Base-by-base conservation (phyloP, 2,329 filamentous ascomycete species). In the Pyricularia sp. region DNA sequence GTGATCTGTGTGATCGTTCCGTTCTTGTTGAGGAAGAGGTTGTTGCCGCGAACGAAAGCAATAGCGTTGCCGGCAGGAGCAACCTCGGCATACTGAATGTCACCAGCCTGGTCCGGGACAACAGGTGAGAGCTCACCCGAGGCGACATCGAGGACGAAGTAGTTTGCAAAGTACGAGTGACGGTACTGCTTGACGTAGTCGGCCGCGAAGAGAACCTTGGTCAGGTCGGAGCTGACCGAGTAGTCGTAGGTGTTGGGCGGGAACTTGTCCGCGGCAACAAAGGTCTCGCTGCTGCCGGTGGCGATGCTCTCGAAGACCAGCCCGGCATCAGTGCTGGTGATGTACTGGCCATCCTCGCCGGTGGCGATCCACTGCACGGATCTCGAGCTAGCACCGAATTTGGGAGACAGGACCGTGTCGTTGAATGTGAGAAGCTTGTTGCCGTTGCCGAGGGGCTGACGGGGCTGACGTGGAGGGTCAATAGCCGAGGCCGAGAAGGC, bases 91-190 rank as follows among this genome's bases (percentile, higher is more conserved):
- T 96, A 81, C 75, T 97, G 93, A 31, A 97, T 82, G 22, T 82
- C 85, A 13, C 85, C 76, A 1, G 84, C 81, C 63, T 90, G 80
- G 2, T 78, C 79, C 0, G 90, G 88, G 68, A 97, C 86, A 63
- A 99, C 78, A 0, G 94, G 86, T 74, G 96, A 83, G 1, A 84
- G 89, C 1, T 78, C 82, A 73, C 97, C 92, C 0, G 86, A 88
- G 44, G 84, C 85, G 30, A 99, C 94, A 72, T 99, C 90, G 69
- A 97, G 89, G 66, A 99, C 87, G 86, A 90, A 99, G 78, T 97
- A 99, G 31, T 84, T 81, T 0, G 88, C 93, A 10, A 87, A 91
- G 71, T 85, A 93, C 0, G 93, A 97, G 75, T 97, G 89, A 69
- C 94, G 87, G 89, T 92, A 99, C 70, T 94, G 91, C 71, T 84